Evolutionary conservation across 208 protist genomes (phyloP).

Genomic region (Kentomonas sorsogonicus): DNA sequence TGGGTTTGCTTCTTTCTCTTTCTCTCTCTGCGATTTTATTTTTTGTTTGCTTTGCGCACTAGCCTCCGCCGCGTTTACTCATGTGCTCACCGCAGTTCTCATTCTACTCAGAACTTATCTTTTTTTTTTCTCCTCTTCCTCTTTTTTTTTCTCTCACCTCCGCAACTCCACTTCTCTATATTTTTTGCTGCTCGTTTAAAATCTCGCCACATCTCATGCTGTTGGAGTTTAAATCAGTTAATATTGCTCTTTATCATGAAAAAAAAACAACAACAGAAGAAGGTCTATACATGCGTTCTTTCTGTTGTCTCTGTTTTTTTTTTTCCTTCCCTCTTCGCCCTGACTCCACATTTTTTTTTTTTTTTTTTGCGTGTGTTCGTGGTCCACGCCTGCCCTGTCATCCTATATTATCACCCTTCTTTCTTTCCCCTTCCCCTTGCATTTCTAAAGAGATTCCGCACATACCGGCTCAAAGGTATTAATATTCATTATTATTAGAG

Average conservation of each 20-base stretch:
- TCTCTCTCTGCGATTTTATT: slow-evolving; percentile 5
- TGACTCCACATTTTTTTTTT: slow-evolving; percentile 2
- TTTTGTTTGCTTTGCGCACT: slow-evolving; percentile 8
- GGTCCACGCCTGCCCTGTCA: not conserved
- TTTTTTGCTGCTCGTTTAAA: slow-evolving; percentile 4
- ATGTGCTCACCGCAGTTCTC: too few relatives aligned
- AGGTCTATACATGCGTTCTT: not conserved
- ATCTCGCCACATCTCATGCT: too few relatives aligned
- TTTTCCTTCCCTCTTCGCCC: not conserved
- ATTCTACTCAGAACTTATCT: not conserved
- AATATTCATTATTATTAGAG: too few relatives aligned
- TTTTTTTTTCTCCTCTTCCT: slow-evolving; percentile 6
- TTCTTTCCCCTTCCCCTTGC: not conserved
- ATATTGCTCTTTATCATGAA: too few relatives aligned
- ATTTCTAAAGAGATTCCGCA: too few relatives aligned
- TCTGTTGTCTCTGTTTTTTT: not conserved
- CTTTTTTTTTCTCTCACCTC: slow-evolving; percentile 4
- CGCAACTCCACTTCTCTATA: not conserved
- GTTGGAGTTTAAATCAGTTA: too few relatives aligned
- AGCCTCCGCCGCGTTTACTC: too few relatives aligned
- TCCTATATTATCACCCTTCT: not conserved
- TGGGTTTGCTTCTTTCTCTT: too few relatives aligned
- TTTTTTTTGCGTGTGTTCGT: slow-evolving; percentile 10
- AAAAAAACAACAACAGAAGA: too few relatives aligned
- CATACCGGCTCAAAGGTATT: too few relatives aligned